These are phyloP conservation scores for Chimonanthus salicifolius DNA, from an alignment of 164 flowering plant genomes.

Conservation along the genomic window DNA sequence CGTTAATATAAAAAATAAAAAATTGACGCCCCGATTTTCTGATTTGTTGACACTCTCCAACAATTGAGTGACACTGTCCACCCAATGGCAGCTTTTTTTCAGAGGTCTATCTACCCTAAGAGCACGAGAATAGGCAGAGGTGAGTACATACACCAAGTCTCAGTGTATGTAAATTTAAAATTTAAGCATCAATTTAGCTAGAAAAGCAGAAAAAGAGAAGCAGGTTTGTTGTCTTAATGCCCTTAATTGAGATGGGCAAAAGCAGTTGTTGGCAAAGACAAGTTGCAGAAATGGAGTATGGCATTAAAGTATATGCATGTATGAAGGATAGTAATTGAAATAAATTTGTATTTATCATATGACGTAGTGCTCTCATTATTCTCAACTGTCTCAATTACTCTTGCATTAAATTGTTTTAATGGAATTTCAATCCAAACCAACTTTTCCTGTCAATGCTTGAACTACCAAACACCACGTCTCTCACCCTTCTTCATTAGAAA, in stretches of 20 bases:
- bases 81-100: no score
- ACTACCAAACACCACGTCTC: neutral
- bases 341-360: slow-evolving; percentile 70
- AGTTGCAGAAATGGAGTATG: slow-evolving; percentile 3
- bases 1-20: no score
- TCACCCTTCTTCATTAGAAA: neutral
- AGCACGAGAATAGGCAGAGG: no score
- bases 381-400: slow-evolving; percentile 86
- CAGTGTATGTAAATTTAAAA: neutral
- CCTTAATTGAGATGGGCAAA: slow-evolving; percentile 3
- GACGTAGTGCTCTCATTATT: slow-evolving; percentile 58
- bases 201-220: neutral
- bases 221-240: neutral
- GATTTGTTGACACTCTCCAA: no score
- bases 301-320: slow-evolving; percentile 1
- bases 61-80: no score
- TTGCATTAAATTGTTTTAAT: slow-evolving; percentile 66
- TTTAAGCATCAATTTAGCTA: neutral
- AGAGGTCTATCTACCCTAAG: no score
- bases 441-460: slow-evolving; percentile 6
- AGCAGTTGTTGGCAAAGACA: neutral
- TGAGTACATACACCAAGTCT: neutral
- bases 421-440: slow-evolving; percentile 21
- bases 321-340: slow-evolving; percentile 14
- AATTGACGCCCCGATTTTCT: no score